A percentile compares a stretch with the other conserved stretches of the same genome.
These are phyloP conservation scores for Hypoxylon sp. DNA, from an alignment of 2,329 filamentous ascomycete genomes.

Conservation along the genomic window DNA sequence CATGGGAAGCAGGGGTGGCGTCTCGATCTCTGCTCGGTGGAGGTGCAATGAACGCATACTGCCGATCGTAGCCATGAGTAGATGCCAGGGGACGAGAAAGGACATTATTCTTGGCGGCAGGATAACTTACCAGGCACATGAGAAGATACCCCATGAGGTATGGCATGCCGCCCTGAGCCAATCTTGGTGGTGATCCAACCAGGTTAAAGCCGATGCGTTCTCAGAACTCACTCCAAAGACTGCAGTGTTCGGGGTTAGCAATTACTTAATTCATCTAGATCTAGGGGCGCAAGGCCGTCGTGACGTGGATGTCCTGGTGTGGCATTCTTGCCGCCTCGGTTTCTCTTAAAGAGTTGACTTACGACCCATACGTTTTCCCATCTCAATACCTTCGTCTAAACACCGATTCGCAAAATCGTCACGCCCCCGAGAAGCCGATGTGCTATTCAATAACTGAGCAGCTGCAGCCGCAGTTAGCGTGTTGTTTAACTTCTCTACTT, in stretches of 20 bases:
- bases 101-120: conserved; percentile 3
- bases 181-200: conserved; percentile 35
- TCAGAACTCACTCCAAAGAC: conserved; percentile 30
- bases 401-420: conserved; percentile 31
- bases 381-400: conserved; percentile 31
- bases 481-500: conserved; percentile 29
- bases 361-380: conserved; percentile 37
- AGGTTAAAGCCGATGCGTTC: conserved; percentile 25
- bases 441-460: conserved; percentile 30
- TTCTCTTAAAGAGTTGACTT: conserved; percentile 18
- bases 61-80: conserved; percentile 9
- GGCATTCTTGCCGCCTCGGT: not conserved
- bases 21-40: conserved; percentile 31
- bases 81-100: not conserved
- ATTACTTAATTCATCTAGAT: conserved; percentile 11
- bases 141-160: conserved; percentile 36
- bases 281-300: conserved; percentile 4
- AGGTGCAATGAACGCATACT: conserved; percentile 35
- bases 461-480: conserved; percentile 32
- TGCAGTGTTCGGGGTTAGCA: conserved; percentile 20
- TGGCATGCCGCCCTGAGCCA: conserved; percentile 36
- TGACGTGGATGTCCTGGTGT: conserved; percentile 1
- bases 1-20: conserved; percentile 32
- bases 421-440: conserved; percentile 27
- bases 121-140: conserved; percentile 30